A percentile compares a stretch with the other conserved stretches of the same genome.
phyloP scores from a whole-genome alignment of 441 rosid genomes.

The Pelargonium cotyledonis region DNA sequence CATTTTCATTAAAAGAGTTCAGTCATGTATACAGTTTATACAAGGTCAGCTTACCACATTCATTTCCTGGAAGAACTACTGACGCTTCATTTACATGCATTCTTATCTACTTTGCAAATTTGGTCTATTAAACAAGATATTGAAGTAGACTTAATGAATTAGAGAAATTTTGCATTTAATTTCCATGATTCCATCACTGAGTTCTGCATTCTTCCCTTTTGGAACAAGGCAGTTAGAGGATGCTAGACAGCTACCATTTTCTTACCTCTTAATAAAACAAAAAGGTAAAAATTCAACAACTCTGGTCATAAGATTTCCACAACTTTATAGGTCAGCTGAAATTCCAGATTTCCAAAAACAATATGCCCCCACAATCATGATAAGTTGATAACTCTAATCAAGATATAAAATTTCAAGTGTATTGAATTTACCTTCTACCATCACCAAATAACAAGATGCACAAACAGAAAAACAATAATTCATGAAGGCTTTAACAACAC shows the following conservation, averaged over 20 bases:
- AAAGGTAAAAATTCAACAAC: background rate
- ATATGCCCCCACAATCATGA: background rate
- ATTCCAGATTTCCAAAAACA: background rate
- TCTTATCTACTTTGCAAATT: background rate
- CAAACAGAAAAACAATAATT: background rate
- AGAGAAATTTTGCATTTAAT: background rate
- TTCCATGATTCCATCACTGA: background rate
- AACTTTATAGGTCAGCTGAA: background rate
- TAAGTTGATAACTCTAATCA: slow-evolving; percentile 1
- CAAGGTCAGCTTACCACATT: background rate
- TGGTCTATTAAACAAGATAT: background rate
- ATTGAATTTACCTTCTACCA: background rate
- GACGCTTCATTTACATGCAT: background rate
- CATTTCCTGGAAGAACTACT: background rate
- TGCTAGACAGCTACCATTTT: background rate
- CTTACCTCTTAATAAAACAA: background rate
- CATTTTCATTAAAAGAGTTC: background rate
- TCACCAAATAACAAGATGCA: background rate
- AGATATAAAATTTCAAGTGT: background rate
- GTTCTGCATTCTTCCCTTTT: background rate
- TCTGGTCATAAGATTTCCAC: background rate
- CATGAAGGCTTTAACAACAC: slow-evolving; percentile 3
- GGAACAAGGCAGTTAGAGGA: background rate
- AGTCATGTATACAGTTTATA: background rate
- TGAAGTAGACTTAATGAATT: background rate